Evolutionary conservation across 2,329 filamentous ascomycete species (phyloP).

Genomic region (Beauveria sp.): DNA sequence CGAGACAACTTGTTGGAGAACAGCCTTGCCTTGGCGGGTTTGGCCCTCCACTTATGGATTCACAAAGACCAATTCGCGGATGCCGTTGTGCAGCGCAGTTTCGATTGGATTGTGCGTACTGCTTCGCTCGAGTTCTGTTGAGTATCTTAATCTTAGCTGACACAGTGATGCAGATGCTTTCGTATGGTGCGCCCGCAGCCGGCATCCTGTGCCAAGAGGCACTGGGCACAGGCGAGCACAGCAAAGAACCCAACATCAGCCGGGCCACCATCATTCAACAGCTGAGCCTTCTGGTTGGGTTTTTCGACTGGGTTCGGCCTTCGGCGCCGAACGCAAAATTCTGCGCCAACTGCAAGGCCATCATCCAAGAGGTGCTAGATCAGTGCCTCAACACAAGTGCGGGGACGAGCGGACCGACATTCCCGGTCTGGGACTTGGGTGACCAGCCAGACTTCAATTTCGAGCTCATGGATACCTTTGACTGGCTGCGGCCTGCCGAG

Average conservation of each 20-base stretch:
- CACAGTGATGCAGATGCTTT: slow-evolving; percentile 31
- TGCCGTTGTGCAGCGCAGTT: slow-evolving; percentile 29
- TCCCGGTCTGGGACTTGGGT: slow-evolving; percentile 27
- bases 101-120: slow-evolving; percentile 40
- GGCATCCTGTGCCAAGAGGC: slow-evolving; percentile 44
- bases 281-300: slow-evolving; percentile 41
- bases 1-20: slow-evolving; percentile 33
- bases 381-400: slow-evolving; percentile 35
- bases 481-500: slow-evolving; percentile 24
- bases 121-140: neutral
- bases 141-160: neutral
- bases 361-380: slow-evolving; percentile 44
- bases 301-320: slow-evolving; percentile 42
- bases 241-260: slow-evolving; percentile 28
- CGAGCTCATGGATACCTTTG: slow-evolving; percentile 34
- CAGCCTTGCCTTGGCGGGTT: slow-evolving; percentile 39
- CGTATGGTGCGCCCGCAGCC: slow-evolving; percentile 39
- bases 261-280: slow-evolving; percentile 44
- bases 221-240: slow-evolving; percentile 32
- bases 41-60: slow-evolving; percentile 41
- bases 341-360: slow-evolving; percentile 35
- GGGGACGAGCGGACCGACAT: slow-evolving; percentile 15
- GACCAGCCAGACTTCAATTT: slow-evolving; percentile 29
- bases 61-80: slow-evolving; percentile 37
- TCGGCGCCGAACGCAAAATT: slow-evolving; percentile 41